Evolutionary conservation across 2,329 filamentous ascomycete species (phyloP).

Genomic region (Colletotrichum destructivum): DNA sequence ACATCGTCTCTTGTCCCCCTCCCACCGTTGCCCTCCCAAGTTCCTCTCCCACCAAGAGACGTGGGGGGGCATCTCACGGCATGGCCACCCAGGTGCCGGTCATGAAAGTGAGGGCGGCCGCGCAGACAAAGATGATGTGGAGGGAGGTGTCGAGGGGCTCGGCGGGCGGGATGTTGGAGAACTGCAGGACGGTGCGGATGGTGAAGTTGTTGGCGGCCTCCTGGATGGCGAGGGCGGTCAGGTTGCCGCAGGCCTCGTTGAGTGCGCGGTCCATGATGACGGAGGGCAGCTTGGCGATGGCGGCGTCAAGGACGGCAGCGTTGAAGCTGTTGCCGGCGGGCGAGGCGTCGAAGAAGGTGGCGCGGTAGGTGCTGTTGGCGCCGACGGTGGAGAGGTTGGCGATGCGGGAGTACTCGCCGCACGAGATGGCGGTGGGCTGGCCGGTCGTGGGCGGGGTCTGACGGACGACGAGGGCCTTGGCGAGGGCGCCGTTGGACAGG

Average conservation of each 20-base stretch:
- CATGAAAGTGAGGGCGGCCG: background rate
- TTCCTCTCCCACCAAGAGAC: background rate
- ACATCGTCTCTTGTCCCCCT: no score
- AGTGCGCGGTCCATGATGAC: constrained; percentile 57
- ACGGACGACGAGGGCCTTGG: constrained; percentile 38
- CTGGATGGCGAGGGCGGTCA: constrained; percentile 59
- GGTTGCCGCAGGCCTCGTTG: constrained; percentile 62
- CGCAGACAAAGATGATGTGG: constrained; percentile 24
- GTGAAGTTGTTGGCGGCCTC: constrained; percentile 63
- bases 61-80: constrained; percentile 9
- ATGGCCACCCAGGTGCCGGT: constrained; percentile 29
- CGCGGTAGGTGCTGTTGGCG: constrained; percentile 61
- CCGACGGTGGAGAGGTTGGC: constrained; percentile 64
- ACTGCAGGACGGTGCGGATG: constrained; percentile 55
- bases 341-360: constrained; percentile 60
- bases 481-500: constrained; percentile 26
- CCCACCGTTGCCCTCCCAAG: background rate
- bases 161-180: constrained; percentile 45
- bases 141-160: constrained; percentile 13
- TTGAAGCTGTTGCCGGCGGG: constrained; percentile 57
- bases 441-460: constrained; percentile 22
- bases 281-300: constrained; percentile 53
- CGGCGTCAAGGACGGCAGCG: constrained; percentile 58
- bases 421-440: constrained; percentile 44
- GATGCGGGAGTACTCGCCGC: constrained; percentile 59